Evolutionary conservation across 1,284 basidiomycete genomes (phyloP).

Genomic region (Boletus semigastroideus): DNA sequence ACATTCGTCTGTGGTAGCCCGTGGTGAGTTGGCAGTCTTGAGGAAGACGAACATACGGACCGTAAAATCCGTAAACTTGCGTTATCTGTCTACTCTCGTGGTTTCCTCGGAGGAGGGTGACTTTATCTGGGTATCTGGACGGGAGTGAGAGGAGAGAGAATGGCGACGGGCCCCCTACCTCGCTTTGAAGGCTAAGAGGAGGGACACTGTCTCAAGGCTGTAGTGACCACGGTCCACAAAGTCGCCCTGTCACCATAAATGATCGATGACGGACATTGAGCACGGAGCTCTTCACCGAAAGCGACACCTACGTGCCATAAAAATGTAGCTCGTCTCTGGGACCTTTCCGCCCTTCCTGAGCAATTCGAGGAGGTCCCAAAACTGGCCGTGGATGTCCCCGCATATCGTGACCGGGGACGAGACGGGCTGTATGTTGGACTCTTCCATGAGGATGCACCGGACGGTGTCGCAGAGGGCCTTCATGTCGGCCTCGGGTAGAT

Average conservation of each 20-base stretch:
- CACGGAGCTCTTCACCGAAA: conserved; percentile 12
- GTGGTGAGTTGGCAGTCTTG: neutral
- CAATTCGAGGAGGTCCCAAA: conserved; percentile 93
- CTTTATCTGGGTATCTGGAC: conserved; percentile 84
- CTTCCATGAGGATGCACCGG: conserved; percentile 85
- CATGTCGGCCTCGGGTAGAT: conserved; percentile 91
- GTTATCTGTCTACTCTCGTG: conserved; percentile 97
- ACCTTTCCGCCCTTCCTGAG: conserved; percentile 87
- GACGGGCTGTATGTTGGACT: conserved; percentile 94
- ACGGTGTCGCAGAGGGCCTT: conserved; percentile 87
- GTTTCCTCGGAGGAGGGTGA: conserved; percentile 91
- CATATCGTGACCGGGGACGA: conserved; percentile 90
- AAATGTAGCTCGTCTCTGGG: conserved; percentile 92
- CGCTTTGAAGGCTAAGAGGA: conserved; percentile 89
- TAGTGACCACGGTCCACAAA: conserved; percentile 98
- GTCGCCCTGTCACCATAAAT: conserved; percentile 67
- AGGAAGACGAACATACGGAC: conserved; percentile 43
- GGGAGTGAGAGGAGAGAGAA: conserved; percentile 6
- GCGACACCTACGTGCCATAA: conserved; percentile 80
- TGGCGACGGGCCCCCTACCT: conserved; percentile 48
- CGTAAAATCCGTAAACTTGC: conserved; percentile 98
- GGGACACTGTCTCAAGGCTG: conserved; percentile 92
- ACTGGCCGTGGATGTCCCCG: conserved; percentile 94
- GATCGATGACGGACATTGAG: conserved; percentile 16
- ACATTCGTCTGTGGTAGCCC: conserved; percentile 73